phyloP scores from a whole-genome alignment of 306 rosid species.

The Carpinus viminea region DNA sequence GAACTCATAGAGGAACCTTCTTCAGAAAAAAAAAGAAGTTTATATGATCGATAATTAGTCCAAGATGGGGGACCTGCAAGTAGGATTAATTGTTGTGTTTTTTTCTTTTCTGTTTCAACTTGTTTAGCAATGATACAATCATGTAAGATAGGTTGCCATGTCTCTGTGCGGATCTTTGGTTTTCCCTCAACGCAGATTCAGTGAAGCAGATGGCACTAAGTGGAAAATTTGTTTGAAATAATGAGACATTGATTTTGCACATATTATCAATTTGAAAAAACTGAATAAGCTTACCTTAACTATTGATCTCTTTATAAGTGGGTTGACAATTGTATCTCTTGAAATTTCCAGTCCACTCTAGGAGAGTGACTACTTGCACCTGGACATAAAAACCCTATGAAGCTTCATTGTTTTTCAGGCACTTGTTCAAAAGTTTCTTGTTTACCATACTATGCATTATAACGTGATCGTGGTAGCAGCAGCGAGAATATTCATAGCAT shows the following conservation, averaged over 20 bases:
- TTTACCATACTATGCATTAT: too few species aligned
- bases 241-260: neutral
- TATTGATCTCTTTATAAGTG: neutral
- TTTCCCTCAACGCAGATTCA: neutral
- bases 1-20: conserved; percentile 27
- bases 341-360: neutral
- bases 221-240: conserved; percentile 12
- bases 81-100: conserved; percentile 13
- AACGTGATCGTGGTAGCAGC: too few species aligned
- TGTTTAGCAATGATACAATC: conserved; percentile 21
- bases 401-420: too few species aligned
- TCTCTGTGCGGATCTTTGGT: neutral
- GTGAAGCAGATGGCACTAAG: neutral
- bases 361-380: too few species aligned
- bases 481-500: too few species aligned
- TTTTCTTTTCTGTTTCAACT: neutral
- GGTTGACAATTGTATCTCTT: neutral
- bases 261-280: neutral
- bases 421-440: too few species aligned
- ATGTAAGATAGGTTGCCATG: conserved; percentile 17
- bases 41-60: neutral
- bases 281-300: neutral
- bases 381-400: too few species aligned
- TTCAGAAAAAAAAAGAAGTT: neutral
- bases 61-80: conserved; percentile 8